These are phyloP conservation scores for Pelargonium myrrhifolium DNA, from an alignment of 441 rosid genomes.

Conservation along the genomic window DNA sequence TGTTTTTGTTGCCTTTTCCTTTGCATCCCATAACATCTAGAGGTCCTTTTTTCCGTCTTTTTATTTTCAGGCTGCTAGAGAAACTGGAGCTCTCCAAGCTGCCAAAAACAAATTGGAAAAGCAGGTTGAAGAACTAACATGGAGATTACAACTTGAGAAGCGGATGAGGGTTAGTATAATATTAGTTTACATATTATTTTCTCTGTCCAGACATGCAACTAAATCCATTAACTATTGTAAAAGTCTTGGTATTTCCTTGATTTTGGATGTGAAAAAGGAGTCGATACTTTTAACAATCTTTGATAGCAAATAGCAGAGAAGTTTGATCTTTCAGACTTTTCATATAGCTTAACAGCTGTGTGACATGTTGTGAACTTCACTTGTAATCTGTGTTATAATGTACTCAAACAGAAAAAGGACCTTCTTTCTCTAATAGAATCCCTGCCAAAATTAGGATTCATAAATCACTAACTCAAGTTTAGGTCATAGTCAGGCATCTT, in stretches of 20 bases:
- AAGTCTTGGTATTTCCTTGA: background rate
- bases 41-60: constrained; percentile 3
- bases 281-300: background rate
- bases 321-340: background rate
- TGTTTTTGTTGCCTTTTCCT: constrained; percentile 13
- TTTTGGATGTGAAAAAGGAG: background rate
- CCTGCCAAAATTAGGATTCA: background rate
- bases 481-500: no score
- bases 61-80: constrained; percentile 63
- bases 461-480: background rate
- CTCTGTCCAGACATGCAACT: background rate
- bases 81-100: constrained; percentile 92
- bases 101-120: constrained; percentile 83
- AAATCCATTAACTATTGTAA: background rate
- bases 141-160: constrained; percentile 71
- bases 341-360: background rate
- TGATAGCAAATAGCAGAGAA: background rate
- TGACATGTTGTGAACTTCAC: background rate
- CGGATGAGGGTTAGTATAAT: constrained; percentile 49
- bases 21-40: constrained; percentile 9
- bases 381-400: background rate
- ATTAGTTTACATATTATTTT: background rate
- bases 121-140: constrained; percentile 84
- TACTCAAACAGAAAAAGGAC: background rate
- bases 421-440: background rate